Conservation (phyloP, 352 stramenopile species). For the Globisporangium yorkense region DNA sequence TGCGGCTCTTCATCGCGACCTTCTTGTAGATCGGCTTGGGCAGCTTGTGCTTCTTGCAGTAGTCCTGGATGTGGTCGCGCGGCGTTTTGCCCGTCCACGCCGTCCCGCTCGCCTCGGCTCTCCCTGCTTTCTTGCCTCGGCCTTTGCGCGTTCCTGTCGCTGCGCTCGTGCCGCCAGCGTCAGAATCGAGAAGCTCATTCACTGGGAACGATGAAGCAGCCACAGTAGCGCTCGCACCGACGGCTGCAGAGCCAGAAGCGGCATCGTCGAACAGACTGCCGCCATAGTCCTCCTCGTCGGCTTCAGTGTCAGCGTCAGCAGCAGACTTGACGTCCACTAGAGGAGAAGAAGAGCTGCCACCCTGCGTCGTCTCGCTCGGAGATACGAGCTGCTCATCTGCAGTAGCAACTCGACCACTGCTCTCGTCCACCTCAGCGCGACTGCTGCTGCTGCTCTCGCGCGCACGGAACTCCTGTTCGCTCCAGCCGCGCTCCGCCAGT, state of each 20-base stretch:
- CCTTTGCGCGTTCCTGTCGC: background rate
- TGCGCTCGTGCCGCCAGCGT: background rate
- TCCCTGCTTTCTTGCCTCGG: slow-evolving; percentile 25
- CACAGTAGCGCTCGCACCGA: background rate
- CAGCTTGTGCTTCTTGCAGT: slow-evolving; percentile 85
- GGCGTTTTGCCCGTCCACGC: slow-evolving; percentile 82
- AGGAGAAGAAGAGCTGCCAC: no score
- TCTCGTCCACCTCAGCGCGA: background rate
- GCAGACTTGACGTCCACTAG: background rate
- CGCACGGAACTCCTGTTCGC: slow-evolving; percentile 12
- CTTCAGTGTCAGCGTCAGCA: background rate
- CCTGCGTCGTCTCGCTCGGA: background rate
- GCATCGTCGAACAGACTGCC: slow-evolving; percentile 3
- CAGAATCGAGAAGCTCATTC: background rate
- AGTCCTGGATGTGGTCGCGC: slow-evolving; percentile 83
- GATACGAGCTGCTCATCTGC: slow-evolving; percentile 10
- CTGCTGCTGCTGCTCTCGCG: background rate
- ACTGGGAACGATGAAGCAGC: background rate
- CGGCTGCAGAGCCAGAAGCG: background rate
- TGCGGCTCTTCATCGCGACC: slow-evolving; percentile 15
- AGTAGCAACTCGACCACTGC: background rate
- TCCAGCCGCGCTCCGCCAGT: slow-evolving; percentile 16
- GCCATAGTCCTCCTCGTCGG: slow-evolving; percentile 4
- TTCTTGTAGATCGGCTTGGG: slow-evolving; percentile 73
- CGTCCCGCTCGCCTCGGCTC: slow-evolving; percentile 22